Evolutionary conservation across 495 filamentous ascomycete genomes (phyloP).

Genomic region (Diplogelasinospora grovesii): DNA sequence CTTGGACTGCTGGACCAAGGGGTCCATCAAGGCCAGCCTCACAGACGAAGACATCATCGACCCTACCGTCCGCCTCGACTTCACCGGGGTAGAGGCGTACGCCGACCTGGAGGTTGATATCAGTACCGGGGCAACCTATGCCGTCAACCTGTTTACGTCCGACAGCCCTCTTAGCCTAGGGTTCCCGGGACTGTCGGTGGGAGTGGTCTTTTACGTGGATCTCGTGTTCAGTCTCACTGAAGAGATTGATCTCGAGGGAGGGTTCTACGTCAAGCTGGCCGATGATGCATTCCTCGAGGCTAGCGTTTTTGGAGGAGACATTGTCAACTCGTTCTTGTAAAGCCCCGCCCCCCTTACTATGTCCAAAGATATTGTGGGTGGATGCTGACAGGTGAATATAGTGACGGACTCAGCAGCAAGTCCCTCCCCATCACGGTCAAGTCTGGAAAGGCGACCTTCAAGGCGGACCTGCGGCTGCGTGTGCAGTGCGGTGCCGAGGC

Average conservation of each 20-base stretch:
- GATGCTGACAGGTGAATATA: too few species aligned
- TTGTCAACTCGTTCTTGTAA: constrained; percentile 29
- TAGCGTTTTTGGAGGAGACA: constrained; percentile 33
- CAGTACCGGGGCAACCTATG: constrained; percentile 27
- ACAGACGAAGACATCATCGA: constrained; percentile 23
- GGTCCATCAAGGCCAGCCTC: constrained; percentile 28
- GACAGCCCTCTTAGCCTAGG: constrained; percentile 21
- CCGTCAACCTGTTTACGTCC: constrained; percentile 31
- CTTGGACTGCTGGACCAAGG: constrained; percentile 29
- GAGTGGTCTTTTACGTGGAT: constrained; percentile 32
- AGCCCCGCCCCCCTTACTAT: too few species aligned
- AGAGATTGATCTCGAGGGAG: constrained; percentile 33
- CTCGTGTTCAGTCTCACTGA: constrained; percentile 33
- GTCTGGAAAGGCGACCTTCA: constrained; percentile 24
- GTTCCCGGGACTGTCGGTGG: constrained; percentile 29
- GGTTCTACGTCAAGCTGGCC: constrained; percentile 34
- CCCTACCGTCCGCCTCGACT: constrained; percentile 25
- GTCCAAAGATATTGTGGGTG: too few species aligned
- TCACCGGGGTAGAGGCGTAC: constrained; percentile 29
- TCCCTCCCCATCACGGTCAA: constrained; percentile 23
- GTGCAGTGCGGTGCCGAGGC: constrained; percentile 27
- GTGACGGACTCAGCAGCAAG: constrained; percentile 19
- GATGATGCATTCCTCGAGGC: constrained; percentile 32
- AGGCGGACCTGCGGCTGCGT: constrained; percentile 24
- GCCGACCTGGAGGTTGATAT: constrained; percentile 27